A percentile compares a stretch with the other conserved stretches of the same genome.
phyloP scores from a whole-genome alignment of 1,139 yeast species.

The Geotrichum klebahnii region DNA sequence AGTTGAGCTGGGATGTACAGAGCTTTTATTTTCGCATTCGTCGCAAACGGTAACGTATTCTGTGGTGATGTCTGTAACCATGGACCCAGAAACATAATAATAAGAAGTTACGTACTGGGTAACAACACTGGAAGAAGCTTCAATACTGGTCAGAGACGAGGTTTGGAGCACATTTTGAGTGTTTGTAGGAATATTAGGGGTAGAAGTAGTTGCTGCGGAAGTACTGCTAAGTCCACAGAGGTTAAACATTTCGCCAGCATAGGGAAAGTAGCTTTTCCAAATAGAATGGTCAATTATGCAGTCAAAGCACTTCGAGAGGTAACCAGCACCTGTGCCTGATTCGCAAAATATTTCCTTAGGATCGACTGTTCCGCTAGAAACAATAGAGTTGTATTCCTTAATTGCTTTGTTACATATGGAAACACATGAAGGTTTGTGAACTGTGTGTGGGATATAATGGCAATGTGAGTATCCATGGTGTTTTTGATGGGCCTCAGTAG shows the following conservation, averaged over 20 bases:
- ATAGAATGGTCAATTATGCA: not conserved
- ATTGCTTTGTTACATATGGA: slow-evolving; percentile 11
- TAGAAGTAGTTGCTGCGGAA: not conserved
- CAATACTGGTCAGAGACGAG: not conserved
- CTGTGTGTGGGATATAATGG: too few species aligned
- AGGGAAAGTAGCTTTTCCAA: slow-evolving; percentile 1
- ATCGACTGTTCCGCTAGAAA: not conserved
- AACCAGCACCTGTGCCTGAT: not conserved
- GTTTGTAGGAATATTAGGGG: not conserved
- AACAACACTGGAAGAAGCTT: not conserved
- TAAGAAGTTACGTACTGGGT: not conserved
- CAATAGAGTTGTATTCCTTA: not conserved
- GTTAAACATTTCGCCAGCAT: slow-evolving; percentile 2
- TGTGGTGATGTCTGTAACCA: slow-evolving; percentile 6
- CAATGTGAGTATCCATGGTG: too few species aligned
- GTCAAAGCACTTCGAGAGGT: not conserved
- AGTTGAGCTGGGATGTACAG: not conserved
- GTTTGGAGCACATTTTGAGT: not conserved
- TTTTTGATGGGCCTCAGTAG: too few species aligned
- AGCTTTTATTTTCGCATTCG: slow-evolving; percentile 1
- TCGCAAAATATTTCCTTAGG: not conserved
- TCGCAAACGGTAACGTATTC: slow-evolving; percentile 7
- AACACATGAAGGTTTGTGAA: too few species aligned
- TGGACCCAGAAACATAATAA: slow-evolving; percentile 6
- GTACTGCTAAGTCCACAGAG: slow-evolving; percentile 2